These are phyloP conservation scores for Sporothrix brunneoviolacea DNA, from an alignment of 2,329 filamentous ascomycete genomes.

Conservation along the genomic window DNA sequence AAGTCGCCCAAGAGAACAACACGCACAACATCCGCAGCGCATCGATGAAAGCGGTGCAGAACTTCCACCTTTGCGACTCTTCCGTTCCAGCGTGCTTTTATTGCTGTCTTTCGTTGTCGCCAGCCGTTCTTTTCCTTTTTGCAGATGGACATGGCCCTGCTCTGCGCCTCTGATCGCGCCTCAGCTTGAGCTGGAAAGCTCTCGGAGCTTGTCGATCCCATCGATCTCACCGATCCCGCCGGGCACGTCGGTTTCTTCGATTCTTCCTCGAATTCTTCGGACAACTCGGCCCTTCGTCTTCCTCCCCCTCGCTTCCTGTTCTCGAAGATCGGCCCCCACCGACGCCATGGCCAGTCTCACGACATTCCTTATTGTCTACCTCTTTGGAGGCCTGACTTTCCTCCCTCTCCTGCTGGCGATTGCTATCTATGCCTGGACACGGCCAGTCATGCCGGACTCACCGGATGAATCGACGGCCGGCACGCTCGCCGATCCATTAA, in stretches of 20 bases:
- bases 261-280: no score
- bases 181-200: constrained; percentile 10
- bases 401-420: constrained; percentile 62
- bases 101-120: background rate
- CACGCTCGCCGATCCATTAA: constrained; percentile 2
- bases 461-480: background rate
- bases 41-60: background rate
- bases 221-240: background rate
- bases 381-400: constrained; percentile 84
- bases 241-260: no score
- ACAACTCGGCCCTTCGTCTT: no score
- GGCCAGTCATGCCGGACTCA: constrained; percentile 54
- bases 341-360: constrained; percentile 44
- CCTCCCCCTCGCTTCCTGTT: no score
- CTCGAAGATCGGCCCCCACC: background rate
- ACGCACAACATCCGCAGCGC: background rate
- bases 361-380: constrained; percentile 65
- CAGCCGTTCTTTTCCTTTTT: no score
- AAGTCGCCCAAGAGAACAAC: background rate
- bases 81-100: no score
- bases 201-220: background rate
- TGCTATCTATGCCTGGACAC: constrained; percentile 52
- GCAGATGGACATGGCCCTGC: constrained; percentile 1
- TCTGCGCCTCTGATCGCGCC: background rate
- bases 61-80: no score